Percentiles rank a stretch among this genome's conserved stretches.
Evolutionary conservation across 1,139 yeast species (phyloP).

Genomic region (Suhomyces yuchorum): DNA sequence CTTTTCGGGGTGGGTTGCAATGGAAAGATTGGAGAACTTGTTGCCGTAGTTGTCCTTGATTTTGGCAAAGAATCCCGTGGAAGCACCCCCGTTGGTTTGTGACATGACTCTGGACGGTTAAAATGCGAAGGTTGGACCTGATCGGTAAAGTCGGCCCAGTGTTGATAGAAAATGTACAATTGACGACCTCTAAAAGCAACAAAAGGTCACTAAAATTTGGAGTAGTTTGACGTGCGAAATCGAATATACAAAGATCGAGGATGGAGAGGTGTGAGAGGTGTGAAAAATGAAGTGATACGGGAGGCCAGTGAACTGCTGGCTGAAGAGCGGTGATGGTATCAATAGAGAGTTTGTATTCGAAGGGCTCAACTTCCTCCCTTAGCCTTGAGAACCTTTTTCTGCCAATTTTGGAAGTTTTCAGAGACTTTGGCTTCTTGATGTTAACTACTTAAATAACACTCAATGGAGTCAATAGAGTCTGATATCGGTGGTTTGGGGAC

Average conservation of each 20-base stretch:
- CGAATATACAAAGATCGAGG: neutral
- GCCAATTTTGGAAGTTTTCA: no score
- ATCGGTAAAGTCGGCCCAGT: neutral
- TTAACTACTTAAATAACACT: no score
- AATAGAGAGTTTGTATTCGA: no score
- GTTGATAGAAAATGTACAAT: neutral
- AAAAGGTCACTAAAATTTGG: neutral
- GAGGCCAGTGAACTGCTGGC: no score
- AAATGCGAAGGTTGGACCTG: neutral
- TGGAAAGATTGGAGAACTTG: conserved; percentile 39
- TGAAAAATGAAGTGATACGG: no score
- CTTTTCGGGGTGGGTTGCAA: conserved; percentile 33
- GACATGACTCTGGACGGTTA: neutral
- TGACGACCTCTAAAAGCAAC: neutral
- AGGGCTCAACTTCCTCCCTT: no score
- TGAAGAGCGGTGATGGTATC: no score
- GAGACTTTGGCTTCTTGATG: no score
- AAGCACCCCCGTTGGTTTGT: conserved; percentile 6
- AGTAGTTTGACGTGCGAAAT: neutral
- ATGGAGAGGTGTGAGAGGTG: neutral
- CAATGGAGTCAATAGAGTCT: no score
- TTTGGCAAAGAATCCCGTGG: conserved; percentile 34
- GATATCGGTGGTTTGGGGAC: no score
- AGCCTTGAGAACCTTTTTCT: no score
- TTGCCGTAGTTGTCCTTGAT: conserved; percentile 40